Evolutionary conservation across 2,329 filamentous ascomycete species (phyloP).

Genomic region (Penicillium sp.): DNA sequence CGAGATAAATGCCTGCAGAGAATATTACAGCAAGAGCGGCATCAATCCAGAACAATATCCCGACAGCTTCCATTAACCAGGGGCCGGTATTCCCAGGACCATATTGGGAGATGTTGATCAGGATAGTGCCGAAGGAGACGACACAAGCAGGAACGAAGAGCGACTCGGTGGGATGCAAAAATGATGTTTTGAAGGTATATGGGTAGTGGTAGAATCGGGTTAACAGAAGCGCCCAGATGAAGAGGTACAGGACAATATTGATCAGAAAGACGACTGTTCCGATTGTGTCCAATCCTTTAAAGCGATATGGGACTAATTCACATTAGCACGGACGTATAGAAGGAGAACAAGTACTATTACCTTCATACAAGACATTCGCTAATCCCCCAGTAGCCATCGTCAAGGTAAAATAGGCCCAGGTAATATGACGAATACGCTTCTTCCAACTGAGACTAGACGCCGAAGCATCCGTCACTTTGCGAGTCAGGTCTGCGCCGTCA

Average conservation of each 20-base stretch:
- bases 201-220: conserved; percentile 71
- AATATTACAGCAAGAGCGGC: conserved; percentile 67
- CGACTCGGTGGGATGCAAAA: conserved; percentile 76
- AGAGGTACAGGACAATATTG: conserved; percentile 65
- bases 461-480: conserved; percentile 21
- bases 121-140: conserved; percentile 72
- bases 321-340: conserved; percentile 9
- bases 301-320: conserved; percentile 55
- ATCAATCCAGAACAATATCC: conserved; percentile 75
- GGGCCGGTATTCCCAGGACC: conserved; percentile 63
- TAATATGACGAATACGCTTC: conserved; percentile 64
- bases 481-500: conserved; percentile 22
- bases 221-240: conserved; percentile 66
- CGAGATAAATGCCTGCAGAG: conserved; percentile 73
- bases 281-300: conserved; percentile 61
- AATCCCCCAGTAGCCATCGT: conserved; percentile 66
- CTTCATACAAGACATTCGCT: conserved; percentile 61
- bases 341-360: conserved; percentile 46
- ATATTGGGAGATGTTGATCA: conserved; percentile 79
- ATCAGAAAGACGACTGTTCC: conserved; percentile 65
- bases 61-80: conserved; percentile 66
- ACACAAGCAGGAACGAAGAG: conserved; percentile 73
- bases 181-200: conserved; percentile 70
- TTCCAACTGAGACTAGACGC: conserved; percentile 50
- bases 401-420: conserved; percentile 80